phyloP scores from a whole-genome alignment of 495 filamentous ascomycete genomes.

The Baudoinia panamericana region DNA sequence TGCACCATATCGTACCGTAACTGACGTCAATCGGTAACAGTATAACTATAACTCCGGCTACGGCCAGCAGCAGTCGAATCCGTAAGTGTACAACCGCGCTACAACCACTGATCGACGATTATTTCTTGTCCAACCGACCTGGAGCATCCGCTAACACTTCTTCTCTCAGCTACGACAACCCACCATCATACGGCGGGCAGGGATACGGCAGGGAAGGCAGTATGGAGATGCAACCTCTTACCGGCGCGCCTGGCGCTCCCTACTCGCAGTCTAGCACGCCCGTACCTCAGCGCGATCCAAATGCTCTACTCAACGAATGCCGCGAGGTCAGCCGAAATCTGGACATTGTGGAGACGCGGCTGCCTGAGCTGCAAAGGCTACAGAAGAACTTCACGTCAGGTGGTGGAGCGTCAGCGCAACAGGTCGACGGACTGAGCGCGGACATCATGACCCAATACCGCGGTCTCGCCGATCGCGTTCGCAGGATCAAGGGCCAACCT shows the following conservation, averaged over 20 bases:
- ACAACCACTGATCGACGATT: too few species aligned
- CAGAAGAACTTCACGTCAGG: slow-evolving; percentile 47
- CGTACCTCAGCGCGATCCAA: slow-evolving; percentile 34
- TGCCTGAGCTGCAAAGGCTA: slow-evolving; percentile 43
- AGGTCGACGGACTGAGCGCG: slow-evolving; percentile 46
- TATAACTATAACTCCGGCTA: background rate
- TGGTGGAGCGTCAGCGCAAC: slow-evolving; percentile 40
- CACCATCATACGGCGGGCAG: slow-evolving; percentile 1
- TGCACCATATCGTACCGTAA: too few species aligned
- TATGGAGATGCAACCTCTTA: slow-evolving; percentile 33
- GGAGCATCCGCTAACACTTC: too few species aligned
- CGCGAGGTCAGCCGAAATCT: slow-evolving; percentile 63
- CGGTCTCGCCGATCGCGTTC: slow-evolving; percentile 57
- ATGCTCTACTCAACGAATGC: slow-evolving; percentile 71
- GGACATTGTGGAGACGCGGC: slow-evolving; percentile 54
- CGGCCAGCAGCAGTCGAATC: too few species aligned
- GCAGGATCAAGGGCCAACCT: slow-evolving; percentile 64
- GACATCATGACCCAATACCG: slow-evolving; percentile 74
- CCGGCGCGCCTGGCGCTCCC: slow-evolving; percentile 2
- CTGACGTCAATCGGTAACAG: too few species aligned
- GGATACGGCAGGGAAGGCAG: slow-evolving; percentile 11
- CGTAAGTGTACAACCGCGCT: too few species aligned
- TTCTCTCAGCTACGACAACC: slow-evolving; percentile 2
- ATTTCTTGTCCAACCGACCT: too few species aligned
- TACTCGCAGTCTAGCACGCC: slow-evolving; percentile 10